Percentiles rank a stretch among this genome's conserved stretches.
phyloP scores from a whole-genome alignment of 2,329 filamentous ascomycete genomes.

The Alternaria triticina region DNA sequence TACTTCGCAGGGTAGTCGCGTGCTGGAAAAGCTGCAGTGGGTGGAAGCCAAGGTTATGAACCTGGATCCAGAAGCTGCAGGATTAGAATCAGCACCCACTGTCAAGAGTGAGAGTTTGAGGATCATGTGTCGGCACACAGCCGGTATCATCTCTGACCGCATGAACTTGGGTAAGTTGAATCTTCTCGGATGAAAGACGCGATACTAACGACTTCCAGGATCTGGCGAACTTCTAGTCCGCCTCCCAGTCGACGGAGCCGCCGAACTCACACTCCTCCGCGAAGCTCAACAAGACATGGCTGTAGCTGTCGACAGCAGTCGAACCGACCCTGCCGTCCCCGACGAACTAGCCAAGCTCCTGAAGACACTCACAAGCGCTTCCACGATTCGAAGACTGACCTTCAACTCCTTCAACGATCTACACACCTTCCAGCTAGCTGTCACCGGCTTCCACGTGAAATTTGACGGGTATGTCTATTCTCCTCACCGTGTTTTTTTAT shows the following conservation, averaged over 20 bases:
- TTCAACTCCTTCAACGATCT: constrained; percentile 61
- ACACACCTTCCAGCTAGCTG: constrained; percentile 77
- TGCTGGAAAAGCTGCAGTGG: constrained; percentile 62
- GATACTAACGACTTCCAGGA: constrained; percentile 25
- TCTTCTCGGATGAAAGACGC: background rate
- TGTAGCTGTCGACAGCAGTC: constrained; percentile 65
- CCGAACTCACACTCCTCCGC: constrained; percentile 56
- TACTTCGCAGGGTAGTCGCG: constrained; percentile 47
- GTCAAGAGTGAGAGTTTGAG: constrained; percentile 79
- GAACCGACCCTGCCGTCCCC: constrained; percentile 53
- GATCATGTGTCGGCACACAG: constrained; percentile 75
- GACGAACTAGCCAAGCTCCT: constrained; percentile 70
- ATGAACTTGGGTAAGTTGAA: constrained; percentile 69
- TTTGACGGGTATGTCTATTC: constrained; percentile 40
- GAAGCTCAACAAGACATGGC: constrained; percentile 79
- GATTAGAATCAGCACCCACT: constrained; percentile 67
- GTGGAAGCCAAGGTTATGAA: constrained; percentile 76
- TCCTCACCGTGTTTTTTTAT: background rate
- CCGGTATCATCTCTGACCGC: constrained; percentile 80
- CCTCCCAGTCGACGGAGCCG: constrained; percentile 48
- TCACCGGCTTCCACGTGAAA: constrained; percentile 78
- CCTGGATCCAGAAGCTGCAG: constrained; percentile 62
- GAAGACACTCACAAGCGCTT: constrained; percentile 61
- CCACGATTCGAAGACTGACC: constrained; percentile 72
- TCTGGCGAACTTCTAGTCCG: constrained; percentile 56